Conservation (phyloP, 106 monocot species). For the Narthecium ossifragum region DNA sequence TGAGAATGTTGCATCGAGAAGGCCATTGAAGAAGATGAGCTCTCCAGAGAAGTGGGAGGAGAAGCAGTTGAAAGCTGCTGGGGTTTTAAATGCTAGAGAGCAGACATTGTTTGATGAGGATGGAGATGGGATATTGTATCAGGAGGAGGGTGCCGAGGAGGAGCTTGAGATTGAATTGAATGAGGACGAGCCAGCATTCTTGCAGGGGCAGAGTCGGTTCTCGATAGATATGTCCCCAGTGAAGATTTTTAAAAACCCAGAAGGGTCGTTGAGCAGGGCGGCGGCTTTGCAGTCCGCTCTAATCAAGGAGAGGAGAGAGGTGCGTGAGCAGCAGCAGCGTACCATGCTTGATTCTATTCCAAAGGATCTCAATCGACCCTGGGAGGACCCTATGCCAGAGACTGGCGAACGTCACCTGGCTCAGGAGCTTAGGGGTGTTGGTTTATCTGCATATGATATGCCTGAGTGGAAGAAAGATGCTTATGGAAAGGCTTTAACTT, state of each 20-base stretch:
- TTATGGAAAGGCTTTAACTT: constrained; percentile 90
- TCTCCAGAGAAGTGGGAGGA: constrained; percentile 98
- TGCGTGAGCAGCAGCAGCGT: constrained; percentile 88
- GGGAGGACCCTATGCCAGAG: constrained; percentile 99
- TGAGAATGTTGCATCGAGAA: constrained; percentile 29
- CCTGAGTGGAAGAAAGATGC: constrained; percentile 99
- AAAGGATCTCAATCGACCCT: constrained; percentile 93
- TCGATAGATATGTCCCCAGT: constrained; percentile 97
- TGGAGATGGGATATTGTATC: constrained; percentile 79
- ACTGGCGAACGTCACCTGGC: constrained; percentile 94
- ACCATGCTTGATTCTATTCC: constrained; percentile 97
- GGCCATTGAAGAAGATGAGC: constrained; percentile 93
- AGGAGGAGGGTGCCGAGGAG: constrained; percentile 90
- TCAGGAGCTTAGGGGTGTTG: constrained; percentile 90
- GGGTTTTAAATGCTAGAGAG: constrained; percentile 64
- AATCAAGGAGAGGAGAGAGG: constrained; percentile 93
- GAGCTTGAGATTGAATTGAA: constrained; percentile 92
- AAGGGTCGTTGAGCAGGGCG: constrained; percentile 86
- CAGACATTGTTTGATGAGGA: constrained; percentile 87
- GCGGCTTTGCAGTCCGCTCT: constrained; percentile 92
- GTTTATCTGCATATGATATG: constrained; percentile 96
- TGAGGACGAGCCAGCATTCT: constrained; percentile 92
- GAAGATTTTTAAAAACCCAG: constrained; percentile 97
- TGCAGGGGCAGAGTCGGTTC: constrained; percentile 89
- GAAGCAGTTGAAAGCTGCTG: constrained; percentile 82